phyloP scores from a whole-genome alignment of 1,284 basidiomycete genomes.

The Lentinula novae-zelandiae region DNA sequence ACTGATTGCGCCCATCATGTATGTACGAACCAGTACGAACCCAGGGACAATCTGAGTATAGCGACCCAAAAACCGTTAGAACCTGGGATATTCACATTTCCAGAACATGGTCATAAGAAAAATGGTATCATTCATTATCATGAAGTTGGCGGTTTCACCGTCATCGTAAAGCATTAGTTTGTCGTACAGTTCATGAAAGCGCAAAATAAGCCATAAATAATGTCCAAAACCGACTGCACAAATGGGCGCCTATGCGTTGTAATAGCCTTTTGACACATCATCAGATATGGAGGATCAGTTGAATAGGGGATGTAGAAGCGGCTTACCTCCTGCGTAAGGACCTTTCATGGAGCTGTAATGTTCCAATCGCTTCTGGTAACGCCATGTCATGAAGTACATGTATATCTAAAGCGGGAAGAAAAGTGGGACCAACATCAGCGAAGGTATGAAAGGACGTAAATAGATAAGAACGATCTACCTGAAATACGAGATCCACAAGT shows the following conservation, averaged over 20 bases:
- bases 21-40: too few relatives aligned
- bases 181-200: conserved; percentile 23
- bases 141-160: conserved; percentile 4
- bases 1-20: background rate
- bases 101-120: too few relatives aligned
- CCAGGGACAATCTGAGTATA: too few relatives aligned
- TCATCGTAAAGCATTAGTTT: conserved; percentile 19
- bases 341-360: conserved; percentile 65
- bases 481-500: conserved; percentile 64
- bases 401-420: conserved; percentile 44
- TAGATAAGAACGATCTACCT: conserved; percentile 42
- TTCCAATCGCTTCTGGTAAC: conserved; percentile 65
- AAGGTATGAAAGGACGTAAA: background rate
- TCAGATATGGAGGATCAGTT: conserved; percentile 18
- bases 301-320: conserved; percentile 1
- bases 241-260: conserved; percentile 37
- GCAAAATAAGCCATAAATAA: conserved; percentile 16
- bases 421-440: background rate
- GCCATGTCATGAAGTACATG: conserved; percentile 72
- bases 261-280: conserved; percentile 35
- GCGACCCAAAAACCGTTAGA: background rate
- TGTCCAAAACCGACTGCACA: conserved; percentile 19
- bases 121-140: background rate
- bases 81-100: background rate
- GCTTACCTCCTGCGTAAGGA: conserved; percentile 56